These are phyloP conservation scores for Podila verticillata DNA, from an alignment of 192 early-diverging fungal species.

Conservation along the genomic window DNA sequence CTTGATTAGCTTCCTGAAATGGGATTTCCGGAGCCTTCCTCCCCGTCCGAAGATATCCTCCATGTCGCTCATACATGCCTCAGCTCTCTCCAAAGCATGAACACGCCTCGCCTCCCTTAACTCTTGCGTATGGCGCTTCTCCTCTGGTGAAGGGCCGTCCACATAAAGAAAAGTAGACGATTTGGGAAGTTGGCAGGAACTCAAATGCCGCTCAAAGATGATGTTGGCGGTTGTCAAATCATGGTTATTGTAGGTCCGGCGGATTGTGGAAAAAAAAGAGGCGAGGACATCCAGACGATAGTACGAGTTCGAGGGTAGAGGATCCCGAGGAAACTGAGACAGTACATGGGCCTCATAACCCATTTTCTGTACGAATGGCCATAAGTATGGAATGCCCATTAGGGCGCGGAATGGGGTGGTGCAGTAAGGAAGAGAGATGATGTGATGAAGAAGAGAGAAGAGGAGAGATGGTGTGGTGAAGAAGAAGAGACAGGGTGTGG, in stretches of 20 bases:
- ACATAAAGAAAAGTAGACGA: neutral
- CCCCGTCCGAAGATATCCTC: neutral
- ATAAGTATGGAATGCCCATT: constrained; percentile 3
- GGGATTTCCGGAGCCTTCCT: neutral
- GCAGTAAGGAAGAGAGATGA: neutral
- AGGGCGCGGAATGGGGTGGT: neutral
- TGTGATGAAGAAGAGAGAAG: too few relatives aligned
- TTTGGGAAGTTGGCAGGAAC: neutral
- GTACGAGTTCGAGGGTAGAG: neutral
- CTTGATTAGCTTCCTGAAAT: constrained; percentile 3
- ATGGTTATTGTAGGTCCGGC: neutral
- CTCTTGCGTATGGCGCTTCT: constrained; percentile 1
- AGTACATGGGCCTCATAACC: neutral
- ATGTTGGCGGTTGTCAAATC: neutral
- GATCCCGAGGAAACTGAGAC: neutral
- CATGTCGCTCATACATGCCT: constrained; percentile 3
- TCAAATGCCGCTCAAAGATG: neutral
- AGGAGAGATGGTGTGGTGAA: too few relatives aligned
- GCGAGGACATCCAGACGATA: neutral
- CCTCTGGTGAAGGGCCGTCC: constrained; percentile 2
- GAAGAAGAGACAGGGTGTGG: too few relatives aligned
- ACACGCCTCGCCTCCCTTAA: neutral
- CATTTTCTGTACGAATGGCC: neutral
- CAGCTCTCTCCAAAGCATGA: neutral
- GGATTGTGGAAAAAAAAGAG: neutral